phyloP scores from a whole-genome alignment of 2,329 filamentous ascomycete species.

The Aureobasidium mangrovei region DNA sequence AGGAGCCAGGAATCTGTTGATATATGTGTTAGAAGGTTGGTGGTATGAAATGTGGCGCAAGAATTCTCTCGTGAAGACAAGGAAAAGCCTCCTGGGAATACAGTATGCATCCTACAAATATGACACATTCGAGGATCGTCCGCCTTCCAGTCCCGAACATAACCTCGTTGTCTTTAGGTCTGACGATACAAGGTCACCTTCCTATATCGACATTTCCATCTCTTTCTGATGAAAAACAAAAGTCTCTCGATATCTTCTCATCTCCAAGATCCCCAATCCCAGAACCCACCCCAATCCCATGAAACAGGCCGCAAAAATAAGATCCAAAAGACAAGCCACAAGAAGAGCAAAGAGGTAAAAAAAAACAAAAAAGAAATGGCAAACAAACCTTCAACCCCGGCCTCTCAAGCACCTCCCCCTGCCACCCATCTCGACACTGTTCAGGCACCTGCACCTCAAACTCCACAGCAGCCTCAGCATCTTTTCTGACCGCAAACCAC shows the following conservation, averaged over 20 bases:
- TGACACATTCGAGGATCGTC: too few species aligned
- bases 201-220: too few species aligned
- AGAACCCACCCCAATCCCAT: too few species aligned
- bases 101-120: too few species aligned
- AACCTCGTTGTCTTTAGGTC: too few species aligned
- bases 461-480: slow-evolving; percentile 37
- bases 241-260: too few species aligned
- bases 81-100: neutral
- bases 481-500: neutral
- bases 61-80: neutral
- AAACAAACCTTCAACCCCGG: slow-evolving; percentile 49
- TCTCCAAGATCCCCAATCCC: too few species aligned
- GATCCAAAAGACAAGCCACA: neutral
- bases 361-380: neutral
- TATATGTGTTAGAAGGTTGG: neutral
- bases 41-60: neutral
- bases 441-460: slow-evolving; percentile 58
- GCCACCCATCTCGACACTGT: slow-evolving; percentile 45
- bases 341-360: neutral
- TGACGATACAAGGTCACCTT: too few species aligned
- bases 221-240: too few species aligned
- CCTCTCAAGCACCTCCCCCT: slow-evolving; percentile 49
- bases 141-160: too few species aligned
- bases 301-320: neutral
- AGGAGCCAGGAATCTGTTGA: slow-evolving; percentile 48